These are phyloP conservation scores for Fusarium sp. DNA, from an alignment of 2,329 filamentous ascomycete genomes.

Conservation along the genomic window DNA sequence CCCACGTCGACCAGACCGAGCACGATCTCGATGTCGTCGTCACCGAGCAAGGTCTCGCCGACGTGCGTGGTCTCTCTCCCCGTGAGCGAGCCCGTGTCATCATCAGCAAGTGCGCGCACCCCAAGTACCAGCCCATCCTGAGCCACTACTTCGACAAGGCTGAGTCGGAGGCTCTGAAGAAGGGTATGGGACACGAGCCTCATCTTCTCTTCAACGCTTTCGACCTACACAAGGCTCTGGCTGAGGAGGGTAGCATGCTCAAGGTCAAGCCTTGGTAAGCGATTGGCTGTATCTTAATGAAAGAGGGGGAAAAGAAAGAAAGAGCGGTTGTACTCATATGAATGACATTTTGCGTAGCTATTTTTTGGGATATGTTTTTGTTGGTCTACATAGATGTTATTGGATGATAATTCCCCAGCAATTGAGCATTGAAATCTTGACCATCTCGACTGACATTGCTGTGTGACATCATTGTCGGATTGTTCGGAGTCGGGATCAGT, in stretches of 20 bases:
- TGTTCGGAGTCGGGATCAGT: background rate
- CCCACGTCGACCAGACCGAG: conserved; percentile 91
- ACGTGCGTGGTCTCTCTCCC: conserved; percentile 83
- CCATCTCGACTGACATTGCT: background rate
- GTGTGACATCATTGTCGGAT: background rate
- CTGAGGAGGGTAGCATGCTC: conserved; percentile 84
- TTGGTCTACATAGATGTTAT: conserved; percentile 19
- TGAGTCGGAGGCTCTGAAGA: conserved; percentile 84
- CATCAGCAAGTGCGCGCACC: conserved; percentile 87
- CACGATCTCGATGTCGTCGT: conserved; percentile 92
- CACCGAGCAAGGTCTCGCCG: conserved; percentile 78
- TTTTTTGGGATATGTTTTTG: conserved; percentile 7
- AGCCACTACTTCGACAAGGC: conserved; percentile 85
- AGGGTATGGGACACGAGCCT: conserved; percentile 91
- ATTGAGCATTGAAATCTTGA: conserved; percentile 18
- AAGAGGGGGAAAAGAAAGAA: background rate
- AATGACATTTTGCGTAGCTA: conserved; percentile 23
- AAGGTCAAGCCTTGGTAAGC: conserved; percentile 75
- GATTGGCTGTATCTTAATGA: background rate
- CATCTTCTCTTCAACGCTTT: conserved; percentile 87
- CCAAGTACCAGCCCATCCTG: conserved; percentile 84
- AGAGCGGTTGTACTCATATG: conserved; percentile 11
- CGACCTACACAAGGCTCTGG: conserved; percentile 86
- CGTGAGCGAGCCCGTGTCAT: conserved; percentile 84
- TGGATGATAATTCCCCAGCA: conserved; percentile 20